Evolutionary conservation across 176 grass and related monocot genomes (phyloP).

Genomic region (Oryza rufipogon): DNA sequence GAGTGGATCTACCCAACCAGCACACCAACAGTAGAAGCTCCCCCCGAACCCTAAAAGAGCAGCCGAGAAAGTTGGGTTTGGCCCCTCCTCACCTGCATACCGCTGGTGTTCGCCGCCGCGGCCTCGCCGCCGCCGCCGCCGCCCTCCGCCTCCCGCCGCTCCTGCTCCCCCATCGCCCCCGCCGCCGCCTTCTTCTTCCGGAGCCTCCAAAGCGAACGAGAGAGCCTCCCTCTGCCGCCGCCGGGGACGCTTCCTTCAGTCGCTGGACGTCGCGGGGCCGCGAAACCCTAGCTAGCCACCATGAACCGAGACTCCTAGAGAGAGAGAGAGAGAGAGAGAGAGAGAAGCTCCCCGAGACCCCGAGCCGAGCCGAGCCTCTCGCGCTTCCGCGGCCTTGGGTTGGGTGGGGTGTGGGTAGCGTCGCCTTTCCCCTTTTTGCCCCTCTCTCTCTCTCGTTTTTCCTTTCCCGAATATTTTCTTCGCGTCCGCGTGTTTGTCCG

Average conservation of each 20-base stretch:
- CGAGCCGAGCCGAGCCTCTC: background rate
- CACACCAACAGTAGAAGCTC: conserved; percentile 24
- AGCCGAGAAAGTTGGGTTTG: conserved; percentile 10
- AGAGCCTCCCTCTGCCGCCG: background rate
- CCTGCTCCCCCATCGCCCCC: conserved; percentile 51
- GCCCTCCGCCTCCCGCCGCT: conserved; percentile 46
- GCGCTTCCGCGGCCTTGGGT: conserved; percentile 20
- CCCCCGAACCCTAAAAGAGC: conserved; percentile 20
- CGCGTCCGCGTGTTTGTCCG: background rate
- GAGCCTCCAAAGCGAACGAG: background rate
- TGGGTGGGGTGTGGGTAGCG: background rate
- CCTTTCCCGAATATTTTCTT: background rate
- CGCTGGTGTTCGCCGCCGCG: conserved; percentile 28
- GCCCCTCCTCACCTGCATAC: conserved; percentile 49
- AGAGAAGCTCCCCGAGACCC: conserved; percentile 8
- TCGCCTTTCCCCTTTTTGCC: conserved; percentile 46
- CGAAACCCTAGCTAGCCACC: conserved; percentile 83
- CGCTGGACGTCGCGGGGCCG: conserved; percentile 17
- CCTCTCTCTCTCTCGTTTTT: background rate
- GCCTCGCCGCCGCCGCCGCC: conserved; percentile 33
- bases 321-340: background rate
- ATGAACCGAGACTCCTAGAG: conserved; percentile 34
- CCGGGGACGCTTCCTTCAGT: conserved; percentile 27
- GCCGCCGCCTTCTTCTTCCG: background rate
- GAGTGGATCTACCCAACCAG: conserved; percentile 42